Conservation (phyloP, 345 rosid genomes). For the Citrus trifoliata region DNA sequence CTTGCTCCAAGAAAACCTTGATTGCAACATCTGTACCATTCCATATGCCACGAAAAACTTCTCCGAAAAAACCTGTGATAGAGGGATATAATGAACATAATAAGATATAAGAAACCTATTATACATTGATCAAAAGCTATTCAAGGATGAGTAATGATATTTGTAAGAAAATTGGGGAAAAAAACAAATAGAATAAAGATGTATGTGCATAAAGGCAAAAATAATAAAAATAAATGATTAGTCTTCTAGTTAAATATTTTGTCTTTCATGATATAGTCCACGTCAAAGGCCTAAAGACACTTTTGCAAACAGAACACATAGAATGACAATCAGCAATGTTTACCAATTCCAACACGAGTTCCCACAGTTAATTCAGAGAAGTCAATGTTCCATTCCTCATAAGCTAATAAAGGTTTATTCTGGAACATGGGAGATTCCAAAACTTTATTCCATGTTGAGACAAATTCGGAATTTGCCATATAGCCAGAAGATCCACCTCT, state of each 20-base stretch:
- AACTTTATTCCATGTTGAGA: slow-evolving; percentile 74
- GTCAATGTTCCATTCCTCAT: slow-evolving; percentile 91
- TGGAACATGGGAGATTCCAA: slow-evolving; percentile 84
- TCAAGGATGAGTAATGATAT: not conserved
- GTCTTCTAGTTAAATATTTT: too few relatives aligned
- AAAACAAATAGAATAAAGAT: too few relatives aligned
- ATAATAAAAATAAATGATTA: too few relatives aligned
- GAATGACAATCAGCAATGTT: slow-evolving; percentile 13
- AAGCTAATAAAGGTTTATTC: slow-evolving; percentile 69
- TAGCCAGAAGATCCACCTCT: slow-evolving; percentile 46
- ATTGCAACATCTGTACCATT: slow-evolving; percentile 98
- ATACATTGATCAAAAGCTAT: not conserved
- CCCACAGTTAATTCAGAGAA: slow-evolving; percentile 91
- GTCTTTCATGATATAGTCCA: not conserved
- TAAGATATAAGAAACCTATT: not conserved
- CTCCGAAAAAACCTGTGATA: slow-evolving; percentile 80
- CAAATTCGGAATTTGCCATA: slow-evolving; percentile 42
- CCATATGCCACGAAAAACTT: slow-evolving; percentile 97
- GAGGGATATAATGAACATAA: slow-evolving; percentile 2
- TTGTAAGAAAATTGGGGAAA: too few relatives aligned
- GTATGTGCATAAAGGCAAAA: too few relatives aligned
- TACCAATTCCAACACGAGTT: slow-evolving; percentile 97
- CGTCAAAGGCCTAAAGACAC: not conserved
- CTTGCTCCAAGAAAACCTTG: slow-evolving; percentile 95
- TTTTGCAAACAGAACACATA: not conserved